These are phyloP conservation scores for Panicum miliaceum DNA, from an alignment of 176 grass and related monocot species.

Conservation along the genomic window DNA sequence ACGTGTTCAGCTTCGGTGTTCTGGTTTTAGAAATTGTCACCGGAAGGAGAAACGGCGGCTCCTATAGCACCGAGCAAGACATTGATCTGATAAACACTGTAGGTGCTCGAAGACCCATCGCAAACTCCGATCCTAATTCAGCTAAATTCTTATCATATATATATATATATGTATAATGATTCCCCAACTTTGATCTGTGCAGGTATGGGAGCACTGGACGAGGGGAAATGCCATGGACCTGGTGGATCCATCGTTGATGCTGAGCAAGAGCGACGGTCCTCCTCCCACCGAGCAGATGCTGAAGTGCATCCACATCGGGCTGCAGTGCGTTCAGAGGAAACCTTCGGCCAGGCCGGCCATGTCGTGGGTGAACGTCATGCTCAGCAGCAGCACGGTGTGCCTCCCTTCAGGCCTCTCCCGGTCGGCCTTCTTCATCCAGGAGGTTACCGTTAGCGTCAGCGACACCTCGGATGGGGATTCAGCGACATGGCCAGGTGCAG, in stretches of 20 bases:
- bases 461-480: background rate
- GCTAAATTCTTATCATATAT: background rate
- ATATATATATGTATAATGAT: too few species aligned
- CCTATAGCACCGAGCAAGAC: conserved; percentile 12
- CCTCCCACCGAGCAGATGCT: conserved; percentile 23
- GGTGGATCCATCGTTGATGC: conserved; percentile 42
- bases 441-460: background rate
- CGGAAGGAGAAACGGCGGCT: conserved; percentile 50
- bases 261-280: too few species aligned
- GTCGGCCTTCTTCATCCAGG: background rate
- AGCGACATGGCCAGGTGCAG: background rate
- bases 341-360: background rate
- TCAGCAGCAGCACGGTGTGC: background rate
- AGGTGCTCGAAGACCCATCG: too few species aligned
- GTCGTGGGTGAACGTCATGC: background rate
- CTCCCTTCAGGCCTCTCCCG: background rate
- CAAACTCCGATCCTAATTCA: too few species aligned
- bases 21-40: conserved; percentile 63
- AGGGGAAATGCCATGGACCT: conserved; percentile 38
- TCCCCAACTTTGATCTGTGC: too few species aligned
- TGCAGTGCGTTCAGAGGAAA: background rate
- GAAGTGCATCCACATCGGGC: conserved; percentile 12
- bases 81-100: conserved; percentile 51
- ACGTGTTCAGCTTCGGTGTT: conserved; percentile 63
- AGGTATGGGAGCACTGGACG: conserved; percentile 65